Evolutionary conservation across 73 alveolate genomes (phyloP), one percentile per base, ranked within the genome.

Genomic region (Blepharisma japonicum): DNA sequence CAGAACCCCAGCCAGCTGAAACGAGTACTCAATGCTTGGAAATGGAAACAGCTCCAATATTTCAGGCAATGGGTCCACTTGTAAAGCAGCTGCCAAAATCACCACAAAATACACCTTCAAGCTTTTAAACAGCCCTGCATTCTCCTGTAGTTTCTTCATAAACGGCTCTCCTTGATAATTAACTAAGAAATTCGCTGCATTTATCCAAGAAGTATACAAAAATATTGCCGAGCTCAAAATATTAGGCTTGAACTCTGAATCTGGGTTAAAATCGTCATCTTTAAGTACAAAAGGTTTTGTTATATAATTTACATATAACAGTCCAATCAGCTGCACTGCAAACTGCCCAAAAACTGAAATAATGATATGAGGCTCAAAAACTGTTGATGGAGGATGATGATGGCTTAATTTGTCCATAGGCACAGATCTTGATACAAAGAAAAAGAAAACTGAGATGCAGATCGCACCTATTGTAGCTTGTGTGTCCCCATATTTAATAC

Each of bases 141-240:
- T 61, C 18, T 61, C 74, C 23, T 61, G 39, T 2, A 61, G 11
- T 2, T n/a, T n/a, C 46, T 84, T 91, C 96, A 87, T 88, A 77
- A 90, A 93, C 47, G 98, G 98, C 55, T 91, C 94, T 54, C 98
- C 98, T 78, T 85, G 88, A 77, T 93, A 93, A 80, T 93, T 93
- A 21, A 93, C 97, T 9, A 90, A 87, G 56, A 93, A 85, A 47
- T 92, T 92, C 32, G 90, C 87, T 68, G 94, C 87, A 66, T 90
- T 84, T 71, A 90, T 86, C 80, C 90, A 56, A 93, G 92, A 74
- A 55, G 89, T 82, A 66, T 91, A 94, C 54, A 96, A 53, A 86
- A 92, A 96, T 56, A 96, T 84, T 6, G 87, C 94, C 27, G 94
- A 86, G 81, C 92, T 96, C 77, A 94, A 84, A 71, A 96, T 83